Evolutionary conservation across 768 basidiomycete genomes (phyloP).

Genomic region (Boletales sp.): DNA sequence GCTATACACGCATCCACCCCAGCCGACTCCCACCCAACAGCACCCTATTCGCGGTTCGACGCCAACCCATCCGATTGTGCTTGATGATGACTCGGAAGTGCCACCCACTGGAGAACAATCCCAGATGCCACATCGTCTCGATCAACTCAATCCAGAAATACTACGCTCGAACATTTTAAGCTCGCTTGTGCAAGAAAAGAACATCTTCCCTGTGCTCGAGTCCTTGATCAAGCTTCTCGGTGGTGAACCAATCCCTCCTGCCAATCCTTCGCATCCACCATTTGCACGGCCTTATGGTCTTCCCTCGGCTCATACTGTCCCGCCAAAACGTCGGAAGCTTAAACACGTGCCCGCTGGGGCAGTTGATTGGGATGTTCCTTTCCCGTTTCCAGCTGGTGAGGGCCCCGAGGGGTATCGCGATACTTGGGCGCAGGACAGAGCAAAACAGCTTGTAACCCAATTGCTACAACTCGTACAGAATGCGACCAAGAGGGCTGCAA

Average conservation of each 20-base stretch:
- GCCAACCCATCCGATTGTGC: slow-evolving; percentile 62
- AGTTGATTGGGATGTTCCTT: slow-evolving; percentile 79
- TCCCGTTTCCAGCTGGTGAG: slow-evolving; percentile 68
- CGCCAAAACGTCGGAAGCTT: slow-evolving; percentile 60
- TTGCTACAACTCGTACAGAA: slow-evolving; percentile 56
- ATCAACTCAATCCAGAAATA: slow-evolving; percentile 36
- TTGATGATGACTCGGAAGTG: slow-evolving; percentile 53
- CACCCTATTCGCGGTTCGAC: slow-evolving; percentile 47
- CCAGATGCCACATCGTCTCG: slow-evolving; percentile 14
- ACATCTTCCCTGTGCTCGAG: slow-evolving; percentile 63
- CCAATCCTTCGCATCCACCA: slow-evolving; percentile 4
- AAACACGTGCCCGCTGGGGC: slow-evolving; percentile 75
- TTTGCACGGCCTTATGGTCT: slow-evolving; percentile 21
- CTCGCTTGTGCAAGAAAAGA: slow-evolving; percentile 58
- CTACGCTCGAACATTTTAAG: slow-evolving; percentile 58
- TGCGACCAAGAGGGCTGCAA: slow-evolving; percentile 59
- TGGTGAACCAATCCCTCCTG: slow-evolving; percentile 29
- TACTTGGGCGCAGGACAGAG: slow-evolving; percentile 64
- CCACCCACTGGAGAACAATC: slow-evolving; percentile 17
- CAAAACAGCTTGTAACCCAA: slow-evolving; percentile 58
- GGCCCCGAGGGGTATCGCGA: slow-evolving; percentile 62
- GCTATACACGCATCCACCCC: slow-evolving; percentile 8
- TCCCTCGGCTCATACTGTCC: neutral
- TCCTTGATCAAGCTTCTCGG: slow-evolving; percentile 55
- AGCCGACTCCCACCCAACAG: slow-evolving; percentile 28